Conservation (phyloP, 2,329 filamentous ascomycete genomes). For the Arthroderma uncinatum region DNA sequence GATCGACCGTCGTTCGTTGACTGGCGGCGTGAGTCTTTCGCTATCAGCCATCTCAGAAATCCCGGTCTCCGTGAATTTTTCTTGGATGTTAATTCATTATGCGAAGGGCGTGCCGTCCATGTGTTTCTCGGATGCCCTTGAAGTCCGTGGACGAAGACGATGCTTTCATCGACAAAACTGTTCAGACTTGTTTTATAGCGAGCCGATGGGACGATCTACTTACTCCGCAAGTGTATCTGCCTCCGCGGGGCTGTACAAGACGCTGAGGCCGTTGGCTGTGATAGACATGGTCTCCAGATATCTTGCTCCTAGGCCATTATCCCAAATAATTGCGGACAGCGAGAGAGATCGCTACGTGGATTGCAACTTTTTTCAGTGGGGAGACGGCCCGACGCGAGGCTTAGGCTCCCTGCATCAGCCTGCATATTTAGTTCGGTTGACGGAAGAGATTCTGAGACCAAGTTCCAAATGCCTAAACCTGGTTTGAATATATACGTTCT, state of each 20-base stretch:
- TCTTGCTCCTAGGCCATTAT: no score
- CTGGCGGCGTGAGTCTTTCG: not conserved
- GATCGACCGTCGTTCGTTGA: not conserved
- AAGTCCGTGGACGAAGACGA: slow-evolving; percentile 27
- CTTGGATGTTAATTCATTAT: not conserved
- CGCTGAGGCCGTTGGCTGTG: no score
- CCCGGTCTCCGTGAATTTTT: not conserved
- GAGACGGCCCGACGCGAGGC: no score
- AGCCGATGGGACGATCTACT: not conserved
- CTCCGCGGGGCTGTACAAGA: not conserved
- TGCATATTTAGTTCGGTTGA: no score
- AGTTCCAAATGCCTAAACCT: no score
- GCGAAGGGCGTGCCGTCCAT: slow-evolving; percentile 8
- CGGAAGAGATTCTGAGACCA: no score
- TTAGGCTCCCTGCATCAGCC: no score
- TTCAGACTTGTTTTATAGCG: not conserved
- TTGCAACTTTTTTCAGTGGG: no score
- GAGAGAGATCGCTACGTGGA: no score
- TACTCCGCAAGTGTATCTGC: not conserved
- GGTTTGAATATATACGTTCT: no score
- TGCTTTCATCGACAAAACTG: slow-evolving; percentile 4
- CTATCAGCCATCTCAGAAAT: not conserved
- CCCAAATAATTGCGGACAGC: no score
- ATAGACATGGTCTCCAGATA: no score
- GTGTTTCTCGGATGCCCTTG: slow-evolving; percentile 17